Conservation (phyloP, 768 basidiomycete genomes). For the Multifurca ochricompacta region DNA sequence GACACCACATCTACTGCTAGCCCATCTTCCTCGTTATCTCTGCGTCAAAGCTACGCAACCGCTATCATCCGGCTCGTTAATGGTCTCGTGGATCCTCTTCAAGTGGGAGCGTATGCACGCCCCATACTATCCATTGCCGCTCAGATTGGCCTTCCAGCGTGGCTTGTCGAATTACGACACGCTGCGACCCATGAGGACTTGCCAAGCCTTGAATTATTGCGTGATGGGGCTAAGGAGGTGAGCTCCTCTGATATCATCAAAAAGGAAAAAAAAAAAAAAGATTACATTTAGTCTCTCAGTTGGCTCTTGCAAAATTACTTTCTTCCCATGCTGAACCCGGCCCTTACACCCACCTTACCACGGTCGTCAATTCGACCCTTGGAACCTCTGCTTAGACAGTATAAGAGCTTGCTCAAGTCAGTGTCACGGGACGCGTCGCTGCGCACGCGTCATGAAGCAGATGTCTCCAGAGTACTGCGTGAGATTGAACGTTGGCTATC, state of each 20-base stretch:
- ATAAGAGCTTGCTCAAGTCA: conserved; percentile 61
- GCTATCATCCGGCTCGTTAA: conserved; percentile 88
- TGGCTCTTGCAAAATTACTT: conserved; percentile 88
- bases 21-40: conserved; percentile 34
- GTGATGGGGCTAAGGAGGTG: conserved; percentile 71
- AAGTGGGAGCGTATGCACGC: conserved; percentile 80
- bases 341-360: conserved; percentile 25
- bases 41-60: conserved; percentile 73
- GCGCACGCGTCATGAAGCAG: conserved; percentile 39
- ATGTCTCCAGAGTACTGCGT: conserved; percentile 43
- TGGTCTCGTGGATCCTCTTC: conserved; percentile 90
- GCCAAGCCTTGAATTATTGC: conserved; percentile 72
- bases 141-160: conserved; percentile 77
- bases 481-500: conserved; percentile 74
- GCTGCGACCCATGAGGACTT: conserved; percentile 95
- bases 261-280: too few species aligned
- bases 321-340: conserved; percentile 60
- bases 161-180: conserved; percentile 90
- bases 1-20: conserved; percentile 22
- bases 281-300: conserved; percentile 49
- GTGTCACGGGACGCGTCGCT: conserved; percentile 60
- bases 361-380: conserved; percentile 44
- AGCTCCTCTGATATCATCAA: neutral
- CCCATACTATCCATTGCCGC: conserved; percentile 84
- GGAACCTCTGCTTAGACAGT: conserved; percentile 59